phyloP scores from a whole-genome alignment of 495 filamentous ascomycete species.

The Aspergillus saccharolyticus region DNA sequence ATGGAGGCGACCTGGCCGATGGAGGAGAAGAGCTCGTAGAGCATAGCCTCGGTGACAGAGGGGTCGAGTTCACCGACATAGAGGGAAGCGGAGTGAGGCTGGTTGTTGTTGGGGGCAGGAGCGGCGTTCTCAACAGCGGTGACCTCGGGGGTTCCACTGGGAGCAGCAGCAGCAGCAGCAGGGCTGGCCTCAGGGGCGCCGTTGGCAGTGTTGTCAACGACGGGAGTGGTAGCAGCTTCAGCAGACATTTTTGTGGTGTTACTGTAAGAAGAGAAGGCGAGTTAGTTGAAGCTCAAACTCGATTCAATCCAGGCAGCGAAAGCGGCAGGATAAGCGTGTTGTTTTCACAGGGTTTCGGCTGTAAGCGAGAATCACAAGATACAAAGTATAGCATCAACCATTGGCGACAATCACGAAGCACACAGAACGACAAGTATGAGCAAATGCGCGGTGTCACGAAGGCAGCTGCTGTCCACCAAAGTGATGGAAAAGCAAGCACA shows the following conservation, averaged over 20 bases:
- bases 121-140: slow-evolving; percentile 28
- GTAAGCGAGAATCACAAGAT: not conserved
- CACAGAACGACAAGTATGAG: not conserved
- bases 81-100: slow-evolving; percentile 91
- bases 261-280: slow-evolving; percentile 7
- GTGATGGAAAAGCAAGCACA: not conserved
- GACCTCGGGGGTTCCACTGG: slow-evolving; percentile 27
- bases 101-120: slow-evolving; percentile 65
- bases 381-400: not conserved
- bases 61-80: slow-evolving; percentile 98
- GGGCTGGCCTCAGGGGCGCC: slow-evolving; percentile 37
- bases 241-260: slow-evolving; percentile 43
- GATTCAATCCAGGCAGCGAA: not conserved
- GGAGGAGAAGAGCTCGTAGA: slow-evolving; percentile 99
- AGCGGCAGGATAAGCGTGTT: not conserved
- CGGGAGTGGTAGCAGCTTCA: slow-evolving; percentile 39
- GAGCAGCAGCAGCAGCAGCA: slow-evolving; percentile 22
- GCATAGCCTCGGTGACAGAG: slow-evolving; percentile 98
- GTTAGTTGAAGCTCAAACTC: slow-evolving; percentile 5
- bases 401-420: not conserved
- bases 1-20: slow-evolving; percentile 99
- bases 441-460: not conserved
- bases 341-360: not conserved
- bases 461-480: not conserved
- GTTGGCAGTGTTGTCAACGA: slow-evolving; percentile 38